Conservation (phyloP, 148 eudicot genomes). For the Fallopia convolvulus region DNA sequence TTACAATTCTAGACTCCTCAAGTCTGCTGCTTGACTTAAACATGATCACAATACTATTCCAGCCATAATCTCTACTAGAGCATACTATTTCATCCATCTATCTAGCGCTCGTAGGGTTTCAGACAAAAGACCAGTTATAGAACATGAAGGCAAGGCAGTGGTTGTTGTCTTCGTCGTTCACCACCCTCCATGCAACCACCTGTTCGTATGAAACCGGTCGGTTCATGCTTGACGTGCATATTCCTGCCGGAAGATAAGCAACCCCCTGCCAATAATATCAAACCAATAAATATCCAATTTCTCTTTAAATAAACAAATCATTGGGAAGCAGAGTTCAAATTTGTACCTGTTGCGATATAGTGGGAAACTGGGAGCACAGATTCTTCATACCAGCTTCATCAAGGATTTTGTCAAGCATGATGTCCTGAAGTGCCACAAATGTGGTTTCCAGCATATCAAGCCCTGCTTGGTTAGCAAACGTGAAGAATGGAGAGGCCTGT, state of each 20-base stretch:
- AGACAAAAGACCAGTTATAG: slow-evolving; percentile 54
- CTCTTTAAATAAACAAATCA: too few species aligned
- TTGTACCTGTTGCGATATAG: slow-evolving; percentile 53
- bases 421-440: slow-evolving; percentile 53
- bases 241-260: slow-evolving; percentile 45
- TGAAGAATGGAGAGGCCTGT: slow-evolving; percentile 53
- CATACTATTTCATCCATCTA: background rate
- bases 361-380: slow-evolving; percentile 41
- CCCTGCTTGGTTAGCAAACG: slow-evolving; percentile 60
- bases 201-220: slow-evolving; percentile 50
- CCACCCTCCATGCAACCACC: slow-evolving; percentile 53
- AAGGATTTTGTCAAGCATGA: slow-evolving; percentile 49
- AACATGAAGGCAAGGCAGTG: slow-evolving; percentile 61
- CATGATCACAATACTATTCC: background rate
- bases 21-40: background rate
- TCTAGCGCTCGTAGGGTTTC: background rate
- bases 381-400: slow-evolving; percentile 50
- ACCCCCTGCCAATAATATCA: slow-evolving; percentile 29
- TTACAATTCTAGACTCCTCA: background rate
- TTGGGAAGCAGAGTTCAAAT: background rate
- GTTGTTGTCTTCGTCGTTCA: slow-evolving; percentile 33
- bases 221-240: slow-evolving; percentile 53
- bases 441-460: slow-evolving; percentile 69
- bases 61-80: background rate
- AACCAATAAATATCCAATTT: background rate